Evolutionary conservation across 305 asterid genomes (phyloP), one percentile per base, ranked within the genome.

Genomic region (Ajuga reptans): DNA sequence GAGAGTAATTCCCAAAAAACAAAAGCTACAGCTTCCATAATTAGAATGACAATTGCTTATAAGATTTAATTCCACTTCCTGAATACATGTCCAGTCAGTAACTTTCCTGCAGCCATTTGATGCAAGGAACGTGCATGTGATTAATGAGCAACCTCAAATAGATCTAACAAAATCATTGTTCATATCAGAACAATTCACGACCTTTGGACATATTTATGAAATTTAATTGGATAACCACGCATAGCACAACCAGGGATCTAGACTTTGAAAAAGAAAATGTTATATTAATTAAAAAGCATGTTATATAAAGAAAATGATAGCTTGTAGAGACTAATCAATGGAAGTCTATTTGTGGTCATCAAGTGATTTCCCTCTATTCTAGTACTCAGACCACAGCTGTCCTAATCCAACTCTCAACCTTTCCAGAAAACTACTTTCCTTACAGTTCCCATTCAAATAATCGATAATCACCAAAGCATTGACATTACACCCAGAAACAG

Each of bases 21-120:
- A 84, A 76, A 78, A 75, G 85, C 72, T 82, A 78, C 52, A 72
- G 81, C 70, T 73, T 80, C 68, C 76, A 76, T 73, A 77, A 76
- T 85, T 84, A 85, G 86, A 86, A 76, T 64, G 81, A 73, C 78
- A 75, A 80, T 67, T 68, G 81, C 78, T 71, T 72, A 64, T 61
- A 75, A 78, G 83, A 80, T 80, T 63, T 76, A n/a, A 79, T 81
- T 80, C 83, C 92, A 78, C 80, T 80, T 83, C 88, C 89, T 80
- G 84, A 82, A 76, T 76, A 84, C 87, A 86, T 80, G 83, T 74
- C 91, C 84, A 85, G 69, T 86, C 89, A 80, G 90, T 77, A 81
- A 77, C 74, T 78, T 77, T 73, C 98, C 96, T 88, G 96, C 95
- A 90, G 89, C 80, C 81, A 89, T 87, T 84, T 86, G 82, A 81